phyloP scores from a whole-genome alignment of 2,329 filamentous ascomycete species.

The Colletotrichum neosansevieriae region DNA sequence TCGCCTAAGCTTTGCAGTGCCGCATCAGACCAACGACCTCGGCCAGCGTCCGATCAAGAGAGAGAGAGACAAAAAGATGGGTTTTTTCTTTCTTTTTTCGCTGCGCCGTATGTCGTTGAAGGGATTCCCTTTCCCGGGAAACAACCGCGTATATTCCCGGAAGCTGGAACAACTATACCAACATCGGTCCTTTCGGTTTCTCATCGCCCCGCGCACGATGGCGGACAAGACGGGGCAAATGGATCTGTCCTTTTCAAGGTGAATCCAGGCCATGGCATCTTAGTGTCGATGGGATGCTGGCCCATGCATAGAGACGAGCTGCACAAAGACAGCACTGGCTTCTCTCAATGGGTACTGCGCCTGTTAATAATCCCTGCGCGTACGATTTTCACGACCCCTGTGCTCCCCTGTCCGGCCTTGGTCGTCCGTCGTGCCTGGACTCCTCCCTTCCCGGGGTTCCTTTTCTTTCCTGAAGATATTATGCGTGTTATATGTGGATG shows the following conservation, averaged over 20 bases:
- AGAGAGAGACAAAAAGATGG: neutral
- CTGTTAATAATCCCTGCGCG: conserved; percentile 26
- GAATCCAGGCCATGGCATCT: conserved; percentile 7
- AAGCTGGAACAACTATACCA: neutral
- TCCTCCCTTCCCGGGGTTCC: conserved; percentile 11
- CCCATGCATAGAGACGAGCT: conserved; percentile 21
- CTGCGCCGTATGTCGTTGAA: conserved; percentile 17
- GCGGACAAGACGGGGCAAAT: neutral
- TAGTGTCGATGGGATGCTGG: conserved; percentile 11
- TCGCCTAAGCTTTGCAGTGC: conserved; percentile 31
- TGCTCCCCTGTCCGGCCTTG: neutral
- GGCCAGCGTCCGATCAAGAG: conserved; percentile 26
- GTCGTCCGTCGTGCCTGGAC: conserved; percentile 18
- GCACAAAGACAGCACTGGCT: conserved; percentile 15
- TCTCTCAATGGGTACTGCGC: neutral
- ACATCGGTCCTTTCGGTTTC: conserved; percentile 5
- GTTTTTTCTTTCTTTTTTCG: neutral
- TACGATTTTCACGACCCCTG: conserved; percentile 21
- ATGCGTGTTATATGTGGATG: conserved; percentile 7
- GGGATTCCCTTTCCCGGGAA: neutral
- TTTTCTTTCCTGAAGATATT: conserved; percentile 10
- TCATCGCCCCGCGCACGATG: neutral
- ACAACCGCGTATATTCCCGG: neutral
- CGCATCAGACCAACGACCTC: conserved; percentile 19
- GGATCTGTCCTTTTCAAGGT: neutral